Evolutionary conservation across 2,329 filamentous ascomycete species (phyloP).

Genomic region (Cladosporium sp.): DNA sequence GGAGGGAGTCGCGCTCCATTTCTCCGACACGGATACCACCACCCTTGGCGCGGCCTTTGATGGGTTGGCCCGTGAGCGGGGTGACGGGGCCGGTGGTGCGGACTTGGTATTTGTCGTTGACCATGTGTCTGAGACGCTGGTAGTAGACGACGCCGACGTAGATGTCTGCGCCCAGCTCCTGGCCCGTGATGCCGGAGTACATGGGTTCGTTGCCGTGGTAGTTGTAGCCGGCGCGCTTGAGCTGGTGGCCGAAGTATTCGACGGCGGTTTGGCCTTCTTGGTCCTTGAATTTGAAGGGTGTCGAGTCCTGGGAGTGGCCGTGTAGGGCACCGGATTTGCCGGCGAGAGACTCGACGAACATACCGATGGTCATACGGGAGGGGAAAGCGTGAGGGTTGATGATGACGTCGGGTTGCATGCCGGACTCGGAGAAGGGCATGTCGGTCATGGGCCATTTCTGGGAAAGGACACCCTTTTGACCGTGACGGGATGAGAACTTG

Average conservation of each 20-base stretch:
- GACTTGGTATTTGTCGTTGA: conserved; percentile 99
- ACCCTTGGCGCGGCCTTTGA: conserved; percentile 93
- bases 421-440: conserved; percentile 95
- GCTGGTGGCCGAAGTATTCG: conserved; percentile 93
- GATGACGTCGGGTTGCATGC: conserved; percentile 95
- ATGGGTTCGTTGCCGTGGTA: conserved; percentile 98
- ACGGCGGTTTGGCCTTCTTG: conserved; percentile 86
- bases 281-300: conserved; percentile 76
- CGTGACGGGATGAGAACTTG: conserved; percentile 98
- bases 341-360: conserved; percentile 96
- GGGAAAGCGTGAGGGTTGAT: conserved; percentile 99
- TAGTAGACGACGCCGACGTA: conserved; percentile 98
- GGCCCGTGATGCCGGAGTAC: conserved; percentile 94
- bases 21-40: conserved; percentile 98
- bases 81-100: conserved; percentile 92
- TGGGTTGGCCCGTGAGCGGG: conserved; percentile 85
- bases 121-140: conserved; percentile 97
- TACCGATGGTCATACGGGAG: conserved; percentile 98
- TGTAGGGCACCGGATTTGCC: conserved; percentile 93
- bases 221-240: conserved; percentile 93
- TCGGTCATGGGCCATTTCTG: conserved; percentile 92
- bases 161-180: conserved; percentile 90
- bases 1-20: conserved; percentile 94
- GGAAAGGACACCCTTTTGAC: conserved; percentile 94
- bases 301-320: conserved; percentile 91